Evolutionary conservation across 2,329 filamentous ascomycete genomes (phyloP).

Genomic region (Stylonectria norvegica): DNA sequence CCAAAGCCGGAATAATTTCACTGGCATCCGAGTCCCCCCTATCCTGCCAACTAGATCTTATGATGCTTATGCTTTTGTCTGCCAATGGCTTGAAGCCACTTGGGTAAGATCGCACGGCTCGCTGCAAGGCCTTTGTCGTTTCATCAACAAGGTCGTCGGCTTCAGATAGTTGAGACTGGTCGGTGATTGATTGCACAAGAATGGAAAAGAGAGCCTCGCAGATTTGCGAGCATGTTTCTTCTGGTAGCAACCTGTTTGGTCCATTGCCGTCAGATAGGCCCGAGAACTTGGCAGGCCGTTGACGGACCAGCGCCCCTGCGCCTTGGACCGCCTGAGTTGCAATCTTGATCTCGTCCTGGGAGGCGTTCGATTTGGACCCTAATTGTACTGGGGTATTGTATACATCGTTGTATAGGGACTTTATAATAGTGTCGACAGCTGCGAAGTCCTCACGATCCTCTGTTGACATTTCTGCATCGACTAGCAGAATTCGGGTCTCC

Average conservation of each 20-base stretch:
- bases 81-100: slow-evolving; percentile 35
- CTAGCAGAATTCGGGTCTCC: slow-evolving; percentile 42
- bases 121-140: slow-evolving; percentile 39
- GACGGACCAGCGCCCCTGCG: slow-evolving; percentile 43
- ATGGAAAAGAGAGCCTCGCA: slow-evolving; percentile 35
- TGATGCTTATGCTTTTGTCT: slow-evolving; percentile 23
- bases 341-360: slow-evolving; percentile 39
- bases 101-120: slow-evolving; percentile 35
- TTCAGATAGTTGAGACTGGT: slow-evolving; percentile 15
- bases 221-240: slow-evolving; percentile 36
- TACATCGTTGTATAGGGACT: slow-evolving; percentile 42
- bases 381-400: slow-evolving; percentile 38
- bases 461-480: slow-evolving; percentile 30
- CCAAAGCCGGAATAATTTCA: slow-evolving; percentile 34
- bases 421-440: slow-evolving; percentile 36
- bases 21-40: slow-evolving; percentile 18
- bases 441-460: slow-evolving; percentile 38
- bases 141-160: slow-evolving; percentile 41
- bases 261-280: slow-evolving; percentile 1
- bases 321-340: slow-evolving; percentile 45
- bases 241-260: slow-evolving; percentile 33
- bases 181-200: slow-evolving; percentile 21
- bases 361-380: slow-evolving; percentile 25
- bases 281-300: slow-evolving; percentile 30
- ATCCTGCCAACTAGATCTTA: slow-evolving; percentile 24